phyloP scores from a whole-genome alignment of 345 rosid genomes.

The Turnera subulata region DNA sequence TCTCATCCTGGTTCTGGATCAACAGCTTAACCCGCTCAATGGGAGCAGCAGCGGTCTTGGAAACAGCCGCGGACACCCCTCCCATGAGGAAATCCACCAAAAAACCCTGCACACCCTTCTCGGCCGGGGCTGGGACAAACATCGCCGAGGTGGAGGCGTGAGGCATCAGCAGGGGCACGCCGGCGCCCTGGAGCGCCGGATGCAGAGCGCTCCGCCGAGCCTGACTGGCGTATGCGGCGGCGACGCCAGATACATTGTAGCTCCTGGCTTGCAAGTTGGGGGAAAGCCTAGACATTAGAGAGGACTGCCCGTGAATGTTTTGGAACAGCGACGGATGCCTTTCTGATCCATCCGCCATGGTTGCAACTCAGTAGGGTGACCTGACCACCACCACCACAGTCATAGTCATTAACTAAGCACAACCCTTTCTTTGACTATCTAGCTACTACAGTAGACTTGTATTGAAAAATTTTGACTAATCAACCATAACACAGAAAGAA shows the following conservation, averaged over 20 bases:
- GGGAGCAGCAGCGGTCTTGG: constrained; percentile 30
- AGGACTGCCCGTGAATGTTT: constrained; percentile 51
- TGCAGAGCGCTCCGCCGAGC: background rate
- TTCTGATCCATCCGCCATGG: constrained; percentile 52
- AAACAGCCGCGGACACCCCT: constrained; percentile 29
- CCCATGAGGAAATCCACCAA: constrained; percentile 28
- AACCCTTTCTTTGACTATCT: too few species aligned
- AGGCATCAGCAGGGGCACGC: background rate
- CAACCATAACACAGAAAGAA: too few species aligned
- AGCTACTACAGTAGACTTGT: too few species aligned
- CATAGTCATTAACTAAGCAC: background rate
- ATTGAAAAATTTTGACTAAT: too few species aligned
- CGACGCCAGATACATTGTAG: constrained; percentile 1
- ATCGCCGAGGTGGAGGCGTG: constrained; percentile 5
- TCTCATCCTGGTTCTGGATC: constrained; percentile 33
- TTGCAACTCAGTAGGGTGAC: constrained; percentile 23
- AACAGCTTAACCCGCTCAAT: constrained; percentile 30
- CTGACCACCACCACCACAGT: background rate
- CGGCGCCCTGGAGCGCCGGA: constrained; percentile 9
- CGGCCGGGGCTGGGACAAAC: constrained; percentile 27
- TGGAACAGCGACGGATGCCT: constrained; percentile 48
- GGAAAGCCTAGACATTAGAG: constrained; percentile 36
- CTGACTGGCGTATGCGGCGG: background rate
- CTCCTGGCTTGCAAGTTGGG: constrained; percentile 24
- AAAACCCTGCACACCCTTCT: constrained; percentile 24